Evolutionary conservation across 2,329 filamentous ascomycete species (phyloP), one percentile per base, ranked within the genome.

Genomic region (Fusarium sp.): DNA sequence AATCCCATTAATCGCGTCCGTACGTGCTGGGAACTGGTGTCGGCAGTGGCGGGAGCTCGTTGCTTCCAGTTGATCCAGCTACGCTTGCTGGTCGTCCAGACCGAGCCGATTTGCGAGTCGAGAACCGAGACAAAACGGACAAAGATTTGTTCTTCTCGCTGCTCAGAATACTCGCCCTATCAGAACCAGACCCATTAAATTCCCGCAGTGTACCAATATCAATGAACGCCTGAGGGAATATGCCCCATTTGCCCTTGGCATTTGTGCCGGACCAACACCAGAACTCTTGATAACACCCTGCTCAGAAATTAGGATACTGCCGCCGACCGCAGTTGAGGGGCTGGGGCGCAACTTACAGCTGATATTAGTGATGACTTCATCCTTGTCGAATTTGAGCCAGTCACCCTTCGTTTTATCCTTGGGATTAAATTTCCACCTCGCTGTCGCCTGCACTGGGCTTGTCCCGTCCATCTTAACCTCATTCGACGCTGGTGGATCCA

Each of bases 291-390:
- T 85, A 81, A 3, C 80, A 70, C 82, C 82, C 84, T 86, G 28
- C 15, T 39, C 15, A n/a, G 16, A 37, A 47, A 60, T 74, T 31
- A 75, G 68, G 27, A 41, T 12, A 51, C 12, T 27, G 16, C 11
- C 7, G 11, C 15, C 27, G 31, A n/a, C 15, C 15, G 27, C 13
- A 34, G n/a, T 40, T 6, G 15, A n/a, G 12, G 11, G 28, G 36
- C 6, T 36, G 11, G 10, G 15, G 30, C 23, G 27, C 7, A 36
- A 83, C 85, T 82, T 74, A 86, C 86, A 88, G 55, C 80, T 81
- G 27, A 88, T 93, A 79, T 91, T 93, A 68, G 85, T 89, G 15
- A 92, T 91, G 4, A 85, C 83, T 67, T 93, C 91, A 18, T 88
- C 89, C 75, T 90, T 91, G 31, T 91, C 89, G 73, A 93, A 88